A percentile compares a stretch with the other conserved stretches of the same genome.
Evolutionary conservation across 192 early-diverging fungal species (phyloP).

Genomic region (Dissophora ornata): DNA sequence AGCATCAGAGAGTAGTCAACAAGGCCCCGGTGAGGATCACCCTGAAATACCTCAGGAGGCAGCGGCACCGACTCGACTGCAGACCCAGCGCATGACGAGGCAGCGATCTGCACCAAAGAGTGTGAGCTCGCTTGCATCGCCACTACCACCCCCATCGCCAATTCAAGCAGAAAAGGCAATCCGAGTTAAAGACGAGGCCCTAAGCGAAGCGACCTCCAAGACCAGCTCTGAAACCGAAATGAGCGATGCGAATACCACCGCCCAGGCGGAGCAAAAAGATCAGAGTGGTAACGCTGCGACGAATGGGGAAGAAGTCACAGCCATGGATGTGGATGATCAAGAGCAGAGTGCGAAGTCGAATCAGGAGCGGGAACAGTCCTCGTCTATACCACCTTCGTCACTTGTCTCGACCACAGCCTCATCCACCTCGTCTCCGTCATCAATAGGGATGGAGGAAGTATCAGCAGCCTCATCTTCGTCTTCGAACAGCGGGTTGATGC

Average conservation of each 20-base stretch:
- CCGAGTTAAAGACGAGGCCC: background rate
- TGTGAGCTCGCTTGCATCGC: conserved; percentile 3
- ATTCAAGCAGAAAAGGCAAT: background rate
- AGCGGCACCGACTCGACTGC: background rate
- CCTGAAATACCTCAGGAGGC: conserved; percentile 1
- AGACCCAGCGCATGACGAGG: conserved; percentile 42
- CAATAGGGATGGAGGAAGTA: conserved; percentile 31
- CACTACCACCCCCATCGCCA: conserved; percentile 4
- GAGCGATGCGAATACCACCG: too few relatives aligned
- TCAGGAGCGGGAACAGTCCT: conserved; percentile 12
- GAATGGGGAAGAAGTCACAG: background rate
- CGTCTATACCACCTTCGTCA: conserved; percentile 16
- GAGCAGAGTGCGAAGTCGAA: background rate
- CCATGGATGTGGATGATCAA: conserved; percentile 24
- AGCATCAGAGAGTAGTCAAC: conserved; percentile 12
- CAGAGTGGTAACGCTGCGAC: background rate
- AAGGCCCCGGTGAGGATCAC: conserved; percentile 7
- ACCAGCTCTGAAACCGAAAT: background rate
- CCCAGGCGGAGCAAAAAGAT: conserved; percentile 4
- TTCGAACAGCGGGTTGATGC: conserved; percentile 15
- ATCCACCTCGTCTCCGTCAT: conserved; percentile 29
- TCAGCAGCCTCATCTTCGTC: conserved; percentile 2
- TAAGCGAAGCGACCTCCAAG: background rate
- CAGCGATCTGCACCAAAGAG: conserved; percentile 39
- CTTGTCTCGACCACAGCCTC: conserved; percentile 21